Conservation (phyloP, 148 eudicot genomes). For the Dianthus caryophyllus region DNA sequence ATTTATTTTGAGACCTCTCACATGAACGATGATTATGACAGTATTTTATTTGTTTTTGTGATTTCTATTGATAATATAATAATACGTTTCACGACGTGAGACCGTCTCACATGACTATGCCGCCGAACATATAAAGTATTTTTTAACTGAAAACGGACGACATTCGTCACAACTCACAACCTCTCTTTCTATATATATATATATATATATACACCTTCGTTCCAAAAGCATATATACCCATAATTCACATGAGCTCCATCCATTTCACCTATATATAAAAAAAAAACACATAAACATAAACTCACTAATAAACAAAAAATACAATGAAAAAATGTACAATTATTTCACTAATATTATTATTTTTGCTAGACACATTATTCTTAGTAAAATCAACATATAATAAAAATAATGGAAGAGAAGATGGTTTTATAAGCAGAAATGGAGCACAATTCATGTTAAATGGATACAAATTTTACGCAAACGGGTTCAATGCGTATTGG, state of each 20-base stretch:
- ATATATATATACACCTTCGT: background rate
- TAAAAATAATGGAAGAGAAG: conserved; percentile 11
- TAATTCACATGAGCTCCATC: background rate
- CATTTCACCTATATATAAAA: too few relatives aligned
- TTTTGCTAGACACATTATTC: background rate
- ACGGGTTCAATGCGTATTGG: conserved; percentile 88
- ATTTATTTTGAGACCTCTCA: too few relatives aligned
- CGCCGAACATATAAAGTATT: too few relatives aligned
- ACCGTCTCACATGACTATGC: too few relatives aligned
- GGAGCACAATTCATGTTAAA: conserved; percentile 45
- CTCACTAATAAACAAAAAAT: too few relatives aligned
- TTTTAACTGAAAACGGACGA: too few relatives aligned
- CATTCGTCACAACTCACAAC: background rate
- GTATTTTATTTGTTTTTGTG: too few relatives aligned
- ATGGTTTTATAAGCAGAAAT: conserved; percentile 34
- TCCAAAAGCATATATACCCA: background rate
- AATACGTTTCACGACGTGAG: too few relatives aligned
- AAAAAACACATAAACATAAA: too few relatives aligned
- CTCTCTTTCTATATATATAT: background rate
- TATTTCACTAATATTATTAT: conserved; percentile 16
- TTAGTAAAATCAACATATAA: conserved; percentile 13
- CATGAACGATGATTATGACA: too few relatives aligned
- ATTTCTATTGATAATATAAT: too few relatives aligned
- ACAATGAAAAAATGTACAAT: conserved; percentile 28
- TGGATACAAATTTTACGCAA: conserved; percentile 43